Evolutionary conservation across 768 basidiomycete species (phyloP), one percentile per base, ranked within the genome.

Genomic region (Tremella mesenterica): DNA sequence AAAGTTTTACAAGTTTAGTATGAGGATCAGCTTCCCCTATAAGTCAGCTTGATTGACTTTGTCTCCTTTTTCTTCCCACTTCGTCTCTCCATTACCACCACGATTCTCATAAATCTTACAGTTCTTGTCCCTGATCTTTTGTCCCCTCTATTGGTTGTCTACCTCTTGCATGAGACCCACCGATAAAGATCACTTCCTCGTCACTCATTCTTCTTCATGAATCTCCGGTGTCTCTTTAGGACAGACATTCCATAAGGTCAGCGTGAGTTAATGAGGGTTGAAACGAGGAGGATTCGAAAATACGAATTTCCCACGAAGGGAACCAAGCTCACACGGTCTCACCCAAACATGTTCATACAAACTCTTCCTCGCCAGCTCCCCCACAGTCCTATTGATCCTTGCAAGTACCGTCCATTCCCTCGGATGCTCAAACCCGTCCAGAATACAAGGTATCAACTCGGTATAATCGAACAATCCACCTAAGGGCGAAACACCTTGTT

Each of bases 301-400:
- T n/a, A n/a, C n/a, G n/a, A n/a, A n/a, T n/a, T n/a, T n/a, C n/a
- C n/a, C n/a, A n/a, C n/a, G n/a, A n/a, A 23, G 13, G 23, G 20
- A 18, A 23, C 30, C 23, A 44, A 2, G 58, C 64, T 25, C 39
- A 66, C 64, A 69, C 0, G 67, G 67, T 52, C 67, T 55, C 3
- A 69, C 46, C 67, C 67, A 69, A 13, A 69, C 36, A 56, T 59
- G 50, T 27, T 57, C 52, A 48, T 69, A 69, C 45, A 69, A 29
- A 38, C 50, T 53, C 30, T 49, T 61, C 50, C 61, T 48, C 1
- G 50, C 58, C 20, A 69, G 52, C 20, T 48, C 41, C 20, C 58
- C 57, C 45, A 58, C 65, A 31, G 48, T 46, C 50, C 28, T 56
- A 26, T 52, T 55, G 27, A 69, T 64, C 49, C 58, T 44, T 13